Evolutionary conservation across 2,329 filamentous ascomycete genomes (phyloP).

Genomic region (Didymella exigua): DNA sequence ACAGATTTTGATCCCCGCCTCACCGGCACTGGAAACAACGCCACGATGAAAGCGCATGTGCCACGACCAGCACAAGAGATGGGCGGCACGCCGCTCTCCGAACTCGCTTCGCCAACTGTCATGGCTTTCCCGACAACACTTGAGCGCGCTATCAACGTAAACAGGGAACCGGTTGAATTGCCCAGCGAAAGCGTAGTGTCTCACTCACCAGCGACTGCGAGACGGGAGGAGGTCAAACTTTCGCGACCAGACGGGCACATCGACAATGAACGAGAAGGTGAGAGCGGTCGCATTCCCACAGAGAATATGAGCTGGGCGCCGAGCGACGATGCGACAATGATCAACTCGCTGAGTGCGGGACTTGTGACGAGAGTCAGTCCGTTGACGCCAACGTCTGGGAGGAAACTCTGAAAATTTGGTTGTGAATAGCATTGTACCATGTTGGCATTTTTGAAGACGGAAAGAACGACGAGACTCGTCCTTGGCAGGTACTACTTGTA

Average conservation of each 20-base stretch:
- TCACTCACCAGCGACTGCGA: constrained; percentile 17
- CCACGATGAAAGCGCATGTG: constrained; percentile 21
- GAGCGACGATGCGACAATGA: constrained; percentile 30
- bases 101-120: constrained; percentile 27
- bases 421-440: neutral
- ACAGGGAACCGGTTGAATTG: constrained; percentile 34
- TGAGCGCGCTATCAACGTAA: constrained; percentile 30
- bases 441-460: neutral
- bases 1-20: constrained; percentile 16
- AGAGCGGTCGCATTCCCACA: constrained; percentile 18
- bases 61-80: constrained; percentile 28
- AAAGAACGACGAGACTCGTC: neutral
- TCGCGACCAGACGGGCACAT: constrained; percentile 14
- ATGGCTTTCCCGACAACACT: constrained; percentile 22
- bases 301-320: constrained; percentile 29
- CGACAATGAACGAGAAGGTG: constrained; percentile 25
- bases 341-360: constrained; percentile 2
- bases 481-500: neutral
- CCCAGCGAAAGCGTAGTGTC: constrained; percentile 20
- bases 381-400: constrained; percentile 21
- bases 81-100: constrained; percentile 31
- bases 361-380: constrained; percentile 27
- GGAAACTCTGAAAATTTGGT: neutral
- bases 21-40: neutral
- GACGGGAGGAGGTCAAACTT: constrained; percentile 34